Base-by-base conservation (phyloP, 257 asterid species). In the Solanum chmielewskii region DNA sequence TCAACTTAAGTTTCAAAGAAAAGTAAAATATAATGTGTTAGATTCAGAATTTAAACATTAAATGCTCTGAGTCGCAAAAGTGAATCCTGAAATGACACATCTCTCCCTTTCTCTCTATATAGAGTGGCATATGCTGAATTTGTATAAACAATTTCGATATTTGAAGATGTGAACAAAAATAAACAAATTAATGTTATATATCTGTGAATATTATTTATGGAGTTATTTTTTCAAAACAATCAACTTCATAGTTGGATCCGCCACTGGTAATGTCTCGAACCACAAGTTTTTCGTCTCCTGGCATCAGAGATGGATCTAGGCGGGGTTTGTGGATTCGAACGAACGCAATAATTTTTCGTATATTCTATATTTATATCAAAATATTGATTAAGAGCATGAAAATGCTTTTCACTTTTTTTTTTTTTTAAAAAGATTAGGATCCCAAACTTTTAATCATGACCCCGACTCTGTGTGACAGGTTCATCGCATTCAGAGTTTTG, bases 401-500 rank as follows among this genome's bases (percentile, higher is more conserved):
- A 35, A 35, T 5, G 39, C 6, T 35, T 35, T 35, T 35, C 39
- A 35, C 39, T 35, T 35, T 37, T n/a, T n/a, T n/a, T n/a, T n/a
- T n/a, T n/a, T n/a, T n/a, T n/a, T n/a, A n/a, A n/a, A n/a, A n/a
- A n/a, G n/a, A n/a, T n/a, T 37, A 37, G 7, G 6, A 37, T 6
- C 39, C 39, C 7, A 37, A 37, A 37, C 39, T 37, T 37, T 6
- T 37, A 37, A 5, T 37, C 7, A 5, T 37, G 7, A 1, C 39
- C 7, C 39, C 39, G 1, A 7, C 39, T 37, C 1, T 6, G 7
- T 37, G 1, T 37, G 7, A 70, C 88, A 87, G 90, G 91, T 87
- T n/a, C 87, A 71, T 88, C 91, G 90, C 3, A 59, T 88, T 39
- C 89, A 90, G 86, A 88, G 89, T 49, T 73, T 74, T 37, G 87